phyloP scores from a whole-genome alignment of 257 asterid species.

The Euphrasia confusa region DNA sequence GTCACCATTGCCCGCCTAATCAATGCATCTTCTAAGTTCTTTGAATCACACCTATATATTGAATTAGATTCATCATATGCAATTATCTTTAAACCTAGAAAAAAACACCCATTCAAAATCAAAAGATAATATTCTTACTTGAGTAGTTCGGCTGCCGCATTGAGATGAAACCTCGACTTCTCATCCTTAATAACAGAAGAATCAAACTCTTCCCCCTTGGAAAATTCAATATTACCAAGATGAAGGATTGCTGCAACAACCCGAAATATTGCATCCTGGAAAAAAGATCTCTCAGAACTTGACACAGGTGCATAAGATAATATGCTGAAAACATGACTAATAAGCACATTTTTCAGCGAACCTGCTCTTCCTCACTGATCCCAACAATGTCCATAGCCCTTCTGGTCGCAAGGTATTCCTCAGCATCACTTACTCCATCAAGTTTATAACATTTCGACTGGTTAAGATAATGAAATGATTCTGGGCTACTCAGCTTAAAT shows the following conservation, averaged over 20 bases:
- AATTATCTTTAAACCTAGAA: slow-evolving; percentile 15
- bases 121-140: slow-evolving; percentile 41
- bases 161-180: slow-evolving; percentile 86
- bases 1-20: slow-evolving; percentile 98
- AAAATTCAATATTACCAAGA: slow-evolving; percentile 90
- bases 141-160: slow-evolving; percentile 77
- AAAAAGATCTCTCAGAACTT: slow-evolving; percentile 12
- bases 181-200: slow-evolving; percentile 95
- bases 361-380: slow-evolving; percentile 96
- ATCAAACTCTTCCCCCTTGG: slow-evolving; percentile 90
- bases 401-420: slow-evolving; percentile 90
- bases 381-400: slow-evolving; percentile 99
- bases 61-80: slow-evolving; percentile 28
- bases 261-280: slow-evolving; percentile 89
- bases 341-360: slow-evolving; percentile 26
- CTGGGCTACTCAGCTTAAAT: slow-evolving; percentile 68
- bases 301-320: slow-evolving; percentile 12
- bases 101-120: slow-evolving; percentile 13
- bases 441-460: slow-evolving; percentile 83
- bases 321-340: slow-evolving; percentile 18
- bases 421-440: slow-evolving; percentile 84
- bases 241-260: slow-evolving; percentile 96
- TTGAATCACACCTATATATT: slow-evolving; percentile 76
- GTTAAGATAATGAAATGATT: slow-evolving; percentile 80
- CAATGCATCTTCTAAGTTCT: slow-evolving; percentile 94